Evolutionary conservation across 331 rosid genomes (phyloP), one percentile per base, ranked within the genome.

Genomic region (Phaseolus coccineus): DNA sequence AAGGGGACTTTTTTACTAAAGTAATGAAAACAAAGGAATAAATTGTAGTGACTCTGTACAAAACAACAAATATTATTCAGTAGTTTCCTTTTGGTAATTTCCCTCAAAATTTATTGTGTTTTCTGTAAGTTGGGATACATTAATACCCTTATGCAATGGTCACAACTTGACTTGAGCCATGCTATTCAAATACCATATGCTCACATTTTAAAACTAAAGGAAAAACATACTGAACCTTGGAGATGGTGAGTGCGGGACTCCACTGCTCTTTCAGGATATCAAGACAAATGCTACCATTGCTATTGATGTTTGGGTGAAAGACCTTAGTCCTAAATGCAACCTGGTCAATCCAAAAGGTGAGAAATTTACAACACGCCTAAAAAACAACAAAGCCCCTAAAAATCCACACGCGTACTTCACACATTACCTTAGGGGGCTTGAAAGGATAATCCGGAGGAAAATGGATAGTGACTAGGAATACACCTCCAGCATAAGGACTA

Each of bases 201-300:
- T 5, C 2, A 42, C 22, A 30, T 65, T 19, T 24, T 7, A 71
- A 39, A 48, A 33, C 46, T 28, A 13, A 57, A 24, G 22, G 75
- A 25, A 42, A 62, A 22, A 31, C 69, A 63, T 61, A 47, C 15
- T 62, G 25, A 55, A 89, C 93, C 93, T 89, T 89, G 0, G 96
- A 91, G 76, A 91, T 89, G 9, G 93, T 91, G 51, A 91, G 96
- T 1, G 96, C 96, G 0, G 96, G 96, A 81, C 96, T 91, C 93
- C 93, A 89, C 57, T 91, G 96, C 79, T 91, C 96, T 74, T 91
- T 91, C 46, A 91, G 92, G 81, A 91, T 91, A 27, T 91, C 96
- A 59, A 91, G 93, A 75, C 96, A 91, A 74, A 91, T 91, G 88
- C 96, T 91, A 35, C 93, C 96, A 63, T 89, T 89, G 87, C 93